phyloP scores from a whole-genome alignment of 202 grass and related monocot species.

The Setaria italica region DNA sequence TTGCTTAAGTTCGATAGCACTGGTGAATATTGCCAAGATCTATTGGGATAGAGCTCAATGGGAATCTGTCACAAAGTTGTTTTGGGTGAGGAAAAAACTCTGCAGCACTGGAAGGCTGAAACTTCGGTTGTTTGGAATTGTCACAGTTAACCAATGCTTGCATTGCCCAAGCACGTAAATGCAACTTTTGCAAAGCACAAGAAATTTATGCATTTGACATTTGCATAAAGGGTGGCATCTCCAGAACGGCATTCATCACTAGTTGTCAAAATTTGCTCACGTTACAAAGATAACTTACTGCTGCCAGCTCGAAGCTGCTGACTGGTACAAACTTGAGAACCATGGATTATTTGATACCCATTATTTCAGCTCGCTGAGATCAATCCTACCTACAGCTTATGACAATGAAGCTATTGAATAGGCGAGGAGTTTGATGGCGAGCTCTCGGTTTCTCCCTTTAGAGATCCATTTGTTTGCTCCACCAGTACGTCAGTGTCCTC shows the following conservation, averaged over 20 bases:
- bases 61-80: no score
- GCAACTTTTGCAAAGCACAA: neutral
- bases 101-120: no score
- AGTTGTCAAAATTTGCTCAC: conserved; percentile 50
- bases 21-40: no score
- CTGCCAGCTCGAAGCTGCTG: neutral
- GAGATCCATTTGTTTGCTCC: conserved; percentile 47
- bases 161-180: no score
- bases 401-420: conserved; percentile 35
- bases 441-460: conserved; percentile 29
- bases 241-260: neutral
- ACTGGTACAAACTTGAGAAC: conserved; percentile 44
- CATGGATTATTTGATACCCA: conserved; percentile 5
- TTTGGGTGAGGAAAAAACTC: no score
- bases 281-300: conserved; percentile 43
- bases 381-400: conserved; percentile 24
- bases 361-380: conserved; percentile 34
- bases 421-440: conserved; percentile 39
- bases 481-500: conserved; percentile 33
- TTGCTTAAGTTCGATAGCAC: no score
- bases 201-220: conserved; percentile 7
- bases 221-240: conserved; percentile 18
- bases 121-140: no score
- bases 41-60: no score
- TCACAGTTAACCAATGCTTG: no score